phyloP scores from a whole-genome alignment of 768 basidiomycete species.

The Filobasidium floriforme region DNA sequence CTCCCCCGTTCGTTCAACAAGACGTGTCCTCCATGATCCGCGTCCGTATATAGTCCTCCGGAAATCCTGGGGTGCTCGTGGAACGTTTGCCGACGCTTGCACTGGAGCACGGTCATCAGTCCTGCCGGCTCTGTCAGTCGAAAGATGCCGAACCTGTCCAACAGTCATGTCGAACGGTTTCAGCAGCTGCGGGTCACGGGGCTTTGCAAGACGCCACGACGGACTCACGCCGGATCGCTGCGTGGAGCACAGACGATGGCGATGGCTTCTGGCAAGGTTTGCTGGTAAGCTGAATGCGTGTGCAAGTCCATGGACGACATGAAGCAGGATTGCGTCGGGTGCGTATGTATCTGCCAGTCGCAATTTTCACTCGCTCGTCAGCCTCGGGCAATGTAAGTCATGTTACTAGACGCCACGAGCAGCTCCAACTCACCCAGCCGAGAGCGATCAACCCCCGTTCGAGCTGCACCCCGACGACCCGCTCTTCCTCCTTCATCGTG shows the following conservation, averaged over 20 bases:
- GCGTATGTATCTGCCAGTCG: slow-evolving; percentile 71
- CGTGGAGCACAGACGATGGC: slow-evolving; percentile 81
- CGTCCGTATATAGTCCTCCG: slow-evolving; percentile 9
- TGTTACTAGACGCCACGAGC: not conserved
- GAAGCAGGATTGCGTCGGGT: slow-evolving; percentile 86
- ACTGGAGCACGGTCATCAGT: slow-evolving; percentile 61
- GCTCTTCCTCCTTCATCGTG: slow-evolving; percentile 81
- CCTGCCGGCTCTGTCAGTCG: slow-evolving; percentile 83
- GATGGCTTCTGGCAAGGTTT: slow-evolving; percentile 83
- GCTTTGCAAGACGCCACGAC: not conserved
- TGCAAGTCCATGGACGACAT: slow-evolving; percentile 92
- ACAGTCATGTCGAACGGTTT: not conserved
- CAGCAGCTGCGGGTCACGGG: not conserved
- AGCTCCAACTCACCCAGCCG: slow-evolving; percentile 64
- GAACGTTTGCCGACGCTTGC: slow-evolving; percentile 35
- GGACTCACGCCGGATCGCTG: not conserved
- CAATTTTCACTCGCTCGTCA: too few species aligned
- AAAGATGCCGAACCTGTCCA: slow-evolving; percentile 70
- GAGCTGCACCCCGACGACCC: slow-evolving; percentile 77
- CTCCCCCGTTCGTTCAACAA: not conserved
- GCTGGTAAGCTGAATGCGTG: slow-evolving; percentile 80
- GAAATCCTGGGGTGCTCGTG: not conserved
- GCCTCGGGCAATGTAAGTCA: not conserved
- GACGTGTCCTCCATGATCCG: slow-evolving; percentile 12
- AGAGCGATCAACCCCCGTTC: slow-evolving; percentile 72